Percentiles rank a stretch among this genome's conserved stretches.
These are phyloP conservation scores for Hymenoscyphus occultus DNA, from an alignment of 2,329 filamentous ascomycete genomes.

Conservation along the genomic window DNA sequence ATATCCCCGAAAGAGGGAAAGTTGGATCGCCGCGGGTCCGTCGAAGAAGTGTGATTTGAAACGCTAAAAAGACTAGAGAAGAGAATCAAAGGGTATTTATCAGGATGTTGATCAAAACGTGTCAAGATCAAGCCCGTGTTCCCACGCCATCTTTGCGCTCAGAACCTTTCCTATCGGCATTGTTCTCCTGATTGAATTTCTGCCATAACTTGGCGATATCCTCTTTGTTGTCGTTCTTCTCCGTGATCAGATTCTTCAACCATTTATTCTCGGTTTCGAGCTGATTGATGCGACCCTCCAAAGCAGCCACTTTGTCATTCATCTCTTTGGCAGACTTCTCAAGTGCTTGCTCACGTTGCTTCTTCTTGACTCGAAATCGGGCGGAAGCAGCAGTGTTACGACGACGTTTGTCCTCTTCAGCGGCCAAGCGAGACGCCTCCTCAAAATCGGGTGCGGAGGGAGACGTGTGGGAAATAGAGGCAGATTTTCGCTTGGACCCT, in stretches of 20 bases:
- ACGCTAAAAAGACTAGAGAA: constrained; percentile 2
- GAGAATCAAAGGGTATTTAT: background rate
- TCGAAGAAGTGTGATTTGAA: background rate
- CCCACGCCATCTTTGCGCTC: constrained; percentile 36
- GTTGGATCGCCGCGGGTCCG: background rate
- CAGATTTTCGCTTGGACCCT: constrained; percentile 35
- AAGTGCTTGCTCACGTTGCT: constrained; percentile 85
- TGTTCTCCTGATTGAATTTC: constrained; percentile 39
- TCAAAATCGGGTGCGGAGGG: constrained; percentile 54
- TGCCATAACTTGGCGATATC: constrained; percentile 42
- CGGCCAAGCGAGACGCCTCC: constrained; percentile 68
- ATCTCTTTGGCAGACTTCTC: constrained; percentile 81
- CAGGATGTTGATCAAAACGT: background rate
- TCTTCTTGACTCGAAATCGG: constrained; percentile 92
- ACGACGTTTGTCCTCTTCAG: constrained; percentile 86
- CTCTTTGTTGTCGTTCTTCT: constrained; percentile 63
- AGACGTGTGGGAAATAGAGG: constrained; percentile 25
- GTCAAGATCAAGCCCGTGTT: constrained; percentile 26
- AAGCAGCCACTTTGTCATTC: constrained; percentile 69
- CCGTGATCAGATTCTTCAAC: constrained; percentile 75
- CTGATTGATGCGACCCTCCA: constrained; percentile 72
- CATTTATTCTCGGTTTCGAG: constrained; percentile 83
- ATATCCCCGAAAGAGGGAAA: background rate
- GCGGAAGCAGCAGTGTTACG: constrained; percentile 87
- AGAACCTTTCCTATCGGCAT: constrained; percentile 30